Evolutionary conservation across 768 basidiomycete species (phyloP).

Genomic region (Pisolithus microcarpus): DNA sequence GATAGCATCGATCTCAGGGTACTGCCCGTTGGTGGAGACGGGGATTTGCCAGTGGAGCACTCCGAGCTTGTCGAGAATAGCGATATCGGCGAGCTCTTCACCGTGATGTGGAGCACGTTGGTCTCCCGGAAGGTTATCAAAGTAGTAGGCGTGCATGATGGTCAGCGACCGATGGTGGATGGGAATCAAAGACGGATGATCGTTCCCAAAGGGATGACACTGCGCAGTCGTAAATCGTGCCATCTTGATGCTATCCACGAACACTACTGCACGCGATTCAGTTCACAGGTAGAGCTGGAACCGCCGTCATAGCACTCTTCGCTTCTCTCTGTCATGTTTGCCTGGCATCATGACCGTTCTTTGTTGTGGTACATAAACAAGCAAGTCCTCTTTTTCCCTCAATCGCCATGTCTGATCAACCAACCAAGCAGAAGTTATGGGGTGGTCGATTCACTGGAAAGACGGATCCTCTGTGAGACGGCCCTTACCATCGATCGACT

Average conservation of each 20-base stretch:
- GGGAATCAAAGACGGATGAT: background rate
- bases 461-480: constrained; percentile 51
- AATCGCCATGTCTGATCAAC: constrained; percentile 30
- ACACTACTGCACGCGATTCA: too few species aligned
- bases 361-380: background rate
- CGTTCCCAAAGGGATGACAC: too few species aligned
- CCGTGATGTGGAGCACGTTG: constrained; percentile 77
- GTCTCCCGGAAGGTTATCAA: constrained; percentile 67
- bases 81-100: constrained; percentile 39
- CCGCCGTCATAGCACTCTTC: too few species aligned
- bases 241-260: too few species aligned
- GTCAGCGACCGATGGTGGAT: background rate
- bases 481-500: background rate
- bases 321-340: too few species aligned
- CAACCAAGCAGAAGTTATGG: constrained; percentile 73
- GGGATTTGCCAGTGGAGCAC: constrained; percentile 65
- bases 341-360: too few species aligned
- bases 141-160: constrained; percentile 65
- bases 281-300: too few species aligned
- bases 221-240: too few species aligned
- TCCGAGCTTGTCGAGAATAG: constrained; percentile 49
- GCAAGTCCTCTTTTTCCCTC: background rate
- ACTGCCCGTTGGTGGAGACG: constrained; percentile 38
- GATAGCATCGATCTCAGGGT: constrained; percentile 51
- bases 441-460: constrained; percentile 84